These are phyloP conservation scores for Eucalyptus marginata DNA, from an alignment of 345 rosid genomes.

Conservation along the genomic window DNA sequence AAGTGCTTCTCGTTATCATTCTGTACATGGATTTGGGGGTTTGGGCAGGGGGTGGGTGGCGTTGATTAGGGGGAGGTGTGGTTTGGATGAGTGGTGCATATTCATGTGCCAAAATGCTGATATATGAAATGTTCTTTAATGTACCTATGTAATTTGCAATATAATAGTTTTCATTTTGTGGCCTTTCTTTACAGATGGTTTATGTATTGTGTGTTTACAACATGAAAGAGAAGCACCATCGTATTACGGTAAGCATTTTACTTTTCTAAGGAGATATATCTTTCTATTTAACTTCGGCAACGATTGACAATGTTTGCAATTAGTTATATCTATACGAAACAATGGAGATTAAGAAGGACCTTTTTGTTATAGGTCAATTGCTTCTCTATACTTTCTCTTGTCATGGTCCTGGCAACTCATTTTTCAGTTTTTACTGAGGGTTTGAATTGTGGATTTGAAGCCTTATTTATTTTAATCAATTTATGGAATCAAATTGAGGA, in stretches of 20 bases:
- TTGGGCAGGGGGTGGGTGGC: neutral
- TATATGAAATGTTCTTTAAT: neutral
- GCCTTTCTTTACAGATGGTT: constrained; percentile 64
- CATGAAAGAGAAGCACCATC: constrained; percentile 88
- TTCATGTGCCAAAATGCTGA: neutral
- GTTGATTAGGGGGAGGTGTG: neutral
- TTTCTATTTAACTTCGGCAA: neutral
- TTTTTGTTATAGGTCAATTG: neutral
- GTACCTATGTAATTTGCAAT: neutral
- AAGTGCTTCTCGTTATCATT: neutral
- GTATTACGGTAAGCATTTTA: constrained; percentile 57
- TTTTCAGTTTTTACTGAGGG: neutral
- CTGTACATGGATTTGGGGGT: neutral
- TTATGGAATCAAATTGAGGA: neutral
- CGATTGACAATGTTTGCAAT: neutral
- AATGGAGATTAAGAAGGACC: neutral
- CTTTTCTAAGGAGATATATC: neutral
- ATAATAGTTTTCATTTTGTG: neutral
- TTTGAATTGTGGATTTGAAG: neutral
- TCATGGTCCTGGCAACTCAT: neutral
- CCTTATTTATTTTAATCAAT: neutral
- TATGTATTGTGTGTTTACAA: constrained; percentile 84
- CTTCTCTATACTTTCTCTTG: neutral
- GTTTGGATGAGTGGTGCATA: neutral
- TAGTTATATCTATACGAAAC: neutral